These are phyloP conservation scores for Lolium perenne DNA, from an alignment of 176 grass and related monocot species.

Conservation along the genomic window DNA sequence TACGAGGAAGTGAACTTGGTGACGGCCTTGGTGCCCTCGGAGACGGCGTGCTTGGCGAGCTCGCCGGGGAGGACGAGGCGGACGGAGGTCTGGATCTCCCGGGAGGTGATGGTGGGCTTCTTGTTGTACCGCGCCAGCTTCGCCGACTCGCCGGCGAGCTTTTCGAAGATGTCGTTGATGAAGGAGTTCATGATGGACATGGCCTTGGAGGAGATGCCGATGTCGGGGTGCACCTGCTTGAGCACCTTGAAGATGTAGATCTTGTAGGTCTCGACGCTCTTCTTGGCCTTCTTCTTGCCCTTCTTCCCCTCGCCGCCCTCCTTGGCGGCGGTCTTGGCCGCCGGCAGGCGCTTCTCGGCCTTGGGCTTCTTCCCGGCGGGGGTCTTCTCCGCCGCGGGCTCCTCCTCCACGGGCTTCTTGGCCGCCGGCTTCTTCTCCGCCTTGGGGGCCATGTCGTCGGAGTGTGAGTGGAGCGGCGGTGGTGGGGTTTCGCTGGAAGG, in stretches of 20 bases:
- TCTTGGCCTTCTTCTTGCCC: conserved; percentile 56
- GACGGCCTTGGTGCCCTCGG: conserved; percentile 41
- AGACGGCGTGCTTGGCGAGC: conserved; percentile 57
- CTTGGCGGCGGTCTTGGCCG: background rate
- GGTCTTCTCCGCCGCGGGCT: background rate
- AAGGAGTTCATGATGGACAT: conserved; percentile 98
- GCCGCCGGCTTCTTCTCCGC: background rate
- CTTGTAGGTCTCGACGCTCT: conserved; percentile 83
- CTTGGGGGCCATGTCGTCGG: background rate
- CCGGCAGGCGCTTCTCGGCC: background rate
- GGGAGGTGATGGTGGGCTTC: conserved; percentile 68
- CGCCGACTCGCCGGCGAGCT: conserved; percentile 62
- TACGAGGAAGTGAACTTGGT: background rate
- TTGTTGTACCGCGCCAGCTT: conserved; percentile 83
- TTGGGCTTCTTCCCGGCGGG: background rate
- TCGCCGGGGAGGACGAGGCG: conserved; percentile 73
- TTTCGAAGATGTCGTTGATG: conserved; percentile 90
- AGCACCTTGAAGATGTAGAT: conserved; percentile 98
- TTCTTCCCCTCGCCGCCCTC: conserved; percentile 30
- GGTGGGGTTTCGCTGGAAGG: no score
- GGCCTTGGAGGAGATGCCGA: conserved; percentile 90
- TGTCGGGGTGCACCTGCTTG: conserved; percentile 89
- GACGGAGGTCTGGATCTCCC: conserved; percentile 69
- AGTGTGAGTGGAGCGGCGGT: no score
- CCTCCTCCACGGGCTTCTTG: background rate